Evolutionary conservation across 2,329 filamentous ascomycete genomes (phyloP), one percentile per base, ranked within the genome.

Genomic region (Didymella exigua): DNA sequence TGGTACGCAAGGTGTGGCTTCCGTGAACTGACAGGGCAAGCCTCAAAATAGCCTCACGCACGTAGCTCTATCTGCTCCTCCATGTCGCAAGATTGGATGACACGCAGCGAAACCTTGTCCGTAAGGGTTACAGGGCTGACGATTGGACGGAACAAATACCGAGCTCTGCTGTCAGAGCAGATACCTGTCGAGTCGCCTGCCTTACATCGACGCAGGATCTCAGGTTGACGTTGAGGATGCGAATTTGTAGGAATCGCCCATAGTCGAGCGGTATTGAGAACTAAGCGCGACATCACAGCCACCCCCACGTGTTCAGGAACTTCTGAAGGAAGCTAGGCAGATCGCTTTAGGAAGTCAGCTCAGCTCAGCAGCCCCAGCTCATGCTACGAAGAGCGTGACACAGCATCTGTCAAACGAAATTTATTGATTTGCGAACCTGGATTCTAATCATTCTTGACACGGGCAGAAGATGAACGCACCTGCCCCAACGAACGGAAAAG

Each of bases 21-120:
- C 47, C 40, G 41, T 31, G 11, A 42, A 46, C 49, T 49, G 46
- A 41, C 42, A 55, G 42, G 46, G 52, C 23, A 38, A 21, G 26
- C 10, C 50, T 49, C 27, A 48, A 56, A 58, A 59, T 55, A 57
- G 56, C 53, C 29, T 23, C 30, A 18, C 47, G 54, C 53, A 59
- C 60, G 51, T 58, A 49, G 58, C 49, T 51, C 34, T 40, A 30
- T 46, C 43, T 55, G 54, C 54, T 42, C 48, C 33, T 40, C 43
- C 48, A 46, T 49, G 46, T 43, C 47, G 54, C 56, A 46, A 40
- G 46, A 59, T 67, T 63, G 54, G 50, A 70, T 69, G 67, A 66
- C 67, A 68, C 66, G 69, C 69, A 70, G 61, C 38, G 41, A 36
- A 49, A 47, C 42, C 54, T 52, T 54, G 54, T 45, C 53, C 33